Evolutionary conservation across 352 stramenopile genomes (phyloP).

Genomic region (Phytophthora citricola): DNA sequence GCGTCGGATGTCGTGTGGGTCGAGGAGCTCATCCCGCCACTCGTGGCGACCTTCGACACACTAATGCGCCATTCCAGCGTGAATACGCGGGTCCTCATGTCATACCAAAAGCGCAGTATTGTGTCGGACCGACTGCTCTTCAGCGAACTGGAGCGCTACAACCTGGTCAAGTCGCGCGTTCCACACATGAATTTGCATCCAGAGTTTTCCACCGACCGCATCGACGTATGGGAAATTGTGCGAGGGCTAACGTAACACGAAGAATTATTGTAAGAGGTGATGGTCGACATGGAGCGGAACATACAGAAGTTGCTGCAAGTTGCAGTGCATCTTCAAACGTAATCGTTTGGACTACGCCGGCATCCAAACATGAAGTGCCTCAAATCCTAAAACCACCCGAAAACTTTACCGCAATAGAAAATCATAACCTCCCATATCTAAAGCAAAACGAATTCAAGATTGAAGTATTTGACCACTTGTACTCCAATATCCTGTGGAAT

Average conservation of each 20-base stretch:
- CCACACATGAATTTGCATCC: slow-evolving; percentile 43
- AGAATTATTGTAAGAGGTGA: slow-evolving; percentile 24
- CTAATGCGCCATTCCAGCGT: slow-evolving; percentile 48
- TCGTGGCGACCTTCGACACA: slow-evolving; percentile 76
- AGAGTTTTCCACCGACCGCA: slow-evolving; percentile 48
- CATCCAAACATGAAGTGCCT: slow-evolving; percentile 31
- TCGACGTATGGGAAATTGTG: slow-evolving; percentile 57
- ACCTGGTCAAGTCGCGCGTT: slow-evolving; percentile 41
- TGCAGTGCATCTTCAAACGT: slow-evolving; percentile 6
- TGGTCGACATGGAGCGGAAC: slow-evolving; percentile 17
- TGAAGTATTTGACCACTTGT: too few species aligned
- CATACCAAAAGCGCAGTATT: slow-evolving; percentile 73
- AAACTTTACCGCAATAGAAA: neutral
- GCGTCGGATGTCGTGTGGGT: slow-evolving; percentile 93
- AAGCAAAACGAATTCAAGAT: too few species aligned
- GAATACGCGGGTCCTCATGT: slow-evolving; percentile 64
- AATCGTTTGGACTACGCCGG: slow-evolving; percentile 4
- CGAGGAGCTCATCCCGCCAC: slow-evolving; percentile 83
- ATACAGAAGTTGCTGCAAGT: slow-evolving; percentile 9
- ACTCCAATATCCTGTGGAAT: too few species aligned
- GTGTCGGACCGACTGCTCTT: slow-evolving; percentile 70
- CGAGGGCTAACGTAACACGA: slow-evolving; percentile 5
- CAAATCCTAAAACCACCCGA: slow-evolving; percentile 6
- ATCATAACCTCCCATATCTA: too few species aligned
- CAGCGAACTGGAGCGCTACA: slow-evolving; percentile 45